Base-by-base conservation (phyloP, 2,329 filamentous ascomycete genomes). In the Ophiostoma ulmi region DNA sequence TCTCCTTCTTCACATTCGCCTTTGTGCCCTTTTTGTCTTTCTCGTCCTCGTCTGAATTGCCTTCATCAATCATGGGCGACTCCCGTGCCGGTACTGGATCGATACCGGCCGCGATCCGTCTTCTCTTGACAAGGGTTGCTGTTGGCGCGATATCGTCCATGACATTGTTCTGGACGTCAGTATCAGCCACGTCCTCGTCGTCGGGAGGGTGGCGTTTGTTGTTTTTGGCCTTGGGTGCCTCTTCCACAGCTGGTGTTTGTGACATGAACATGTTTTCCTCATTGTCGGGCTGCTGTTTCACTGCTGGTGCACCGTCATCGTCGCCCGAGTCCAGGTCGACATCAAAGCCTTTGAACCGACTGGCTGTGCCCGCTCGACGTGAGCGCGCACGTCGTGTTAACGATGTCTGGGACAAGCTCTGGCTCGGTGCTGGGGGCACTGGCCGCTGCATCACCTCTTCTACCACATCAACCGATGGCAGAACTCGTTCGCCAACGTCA, bases 121-220 rank as follows among this genome's bases (percentile, higher is more conserved):
- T 89, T n/a, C 89, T 88, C 78, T 97, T 98, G 77, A 93, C 87
- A 5, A 88, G 88, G 38, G 90, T 88, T 3, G 91, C 89, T 0
- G 90, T 92, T 0, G 93, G 91, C 1, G 94, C 88, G 70, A 97
- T 86, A 31, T 86, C 84, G 17, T 93, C 88, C 78, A 94, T 87
- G 10, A 91, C 79, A 14, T 41, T 20, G 14, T 26, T 39, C n/a
- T 14, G 65, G 39, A 2, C 65, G 13, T 48, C 38, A 11, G 5
- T n/a, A 64, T 90, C 86, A 44, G 69, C 70, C 5, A 70, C 70
- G 3, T 67, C 64, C 13, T 48, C 11, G 4, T 36, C 22, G n/a
- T 58, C 22, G 5, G 39, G 36, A 65, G n/a, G n/a, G 8, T 22
- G 35, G 2, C 70, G 69, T 52, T 72, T 73, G 52, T 36, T 68